Base-by-base conservation (phyloP, 352 stramenopile genomes). In the Phytophthora meadii region DNA sequence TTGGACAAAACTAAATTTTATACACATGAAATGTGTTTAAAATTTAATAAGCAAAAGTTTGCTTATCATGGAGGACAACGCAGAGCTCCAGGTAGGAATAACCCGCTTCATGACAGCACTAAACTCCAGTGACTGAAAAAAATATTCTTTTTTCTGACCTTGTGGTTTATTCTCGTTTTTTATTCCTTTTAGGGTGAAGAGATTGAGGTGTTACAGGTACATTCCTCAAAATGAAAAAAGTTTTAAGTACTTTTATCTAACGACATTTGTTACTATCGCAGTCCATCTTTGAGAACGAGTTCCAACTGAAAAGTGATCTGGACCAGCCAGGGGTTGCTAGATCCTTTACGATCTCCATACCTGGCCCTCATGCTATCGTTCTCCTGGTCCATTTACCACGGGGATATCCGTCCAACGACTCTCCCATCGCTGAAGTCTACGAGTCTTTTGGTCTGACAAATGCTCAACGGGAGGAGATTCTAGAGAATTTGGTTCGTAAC, bases 391-490 rank as follows among this genome's bases (percentile, higher is more conserved):
- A 96, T 40, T 47, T 96, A 28, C 88, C 88, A 25, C 49, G 81
- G 17, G 79, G 74, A 47, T 96, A 96, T 32, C 88, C 88, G 34
- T 87, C 79, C 22, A 70, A 56, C 0, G 87, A 94, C 42, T 65
- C 86, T 11, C 88, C 88, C 6, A 71, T 96, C 51, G 86, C 84
- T 22, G 74, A 92, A 69, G 77, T 96, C 1, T 89, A 92, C 70
- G 87, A 96, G 50, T 94, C 84, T 2, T 90, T 93, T 15, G 88
- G 88, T 5, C 74, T 94, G 19, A 92, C 82, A 27, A 89, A 92
- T 27, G 53, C 65, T 15, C 78, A 94, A 42, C 70, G 86, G 49
- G 71, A 88, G 14, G 72, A 79, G 27, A 90, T 94, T 39, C 42
- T 94, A 45, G 50, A 81, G 14, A 77, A 89, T 32, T 55, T 95